These are phyloP conservation scores for Arthrobotrys entomopaga DNA, from an alignment of 2,329 filamentous ascomycete species.

Conservation along the genomic window DNA sequence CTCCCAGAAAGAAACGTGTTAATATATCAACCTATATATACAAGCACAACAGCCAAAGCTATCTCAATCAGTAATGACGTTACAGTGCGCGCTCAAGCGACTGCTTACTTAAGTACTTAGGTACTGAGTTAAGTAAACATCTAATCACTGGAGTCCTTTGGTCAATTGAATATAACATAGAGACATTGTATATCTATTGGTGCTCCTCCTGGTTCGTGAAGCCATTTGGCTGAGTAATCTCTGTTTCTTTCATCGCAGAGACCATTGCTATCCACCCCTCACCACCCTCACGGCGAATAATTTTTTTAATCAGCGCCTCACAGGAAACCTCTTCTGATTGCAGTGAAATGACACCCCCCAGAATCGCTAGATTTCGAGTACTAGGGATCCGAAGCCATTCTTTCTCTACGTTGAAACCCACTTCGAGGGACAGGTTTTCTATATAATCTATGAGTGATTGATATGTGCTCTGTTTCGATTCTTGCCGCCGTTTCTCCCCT, in stretches of 20 bases:
- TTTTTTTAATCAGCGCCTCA: constrained; percentile 26
- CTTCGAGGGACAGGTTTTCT: constrained; percentile 73
- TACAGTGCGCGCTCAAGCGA: too few species aligned
- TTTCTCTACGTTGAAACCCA: constrained; percentile 80
- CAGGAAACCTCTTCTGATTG: not conserved
- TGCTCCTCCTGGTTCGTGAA: not conserved
- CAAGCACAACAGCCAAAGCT: too few species aligned
- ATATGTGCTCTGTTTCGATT: constrained; percentile 68
- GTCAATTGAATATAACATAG: too few species aligned
- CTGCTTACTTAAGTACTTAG: too few species aligned
- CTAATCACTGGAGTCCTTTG: too few species aligned
- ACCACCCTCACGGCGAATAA: constrained; percentile 43
- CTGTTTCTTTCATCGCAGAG: constrained; percentile 16
- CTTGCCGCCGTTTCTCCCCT: constrained; percentile 26
- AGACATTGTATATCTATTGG: too few species aligned
- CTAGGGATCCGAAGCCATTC: constrained; percentile 92
- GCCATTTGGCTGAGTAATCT: not conserved
- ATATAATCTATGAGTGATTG: constrained; percentile 85
- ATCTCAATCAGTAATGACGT: too few species aligned
- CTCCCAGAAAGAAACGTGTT: too few species aligned
- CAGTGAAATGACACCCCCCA: constrained; percentile 69
- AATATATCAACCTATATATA: too few species aligned
- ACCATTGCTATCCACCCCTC: constrained; percentile 44
- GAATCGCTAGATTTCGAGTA: constrained; percentile 83
- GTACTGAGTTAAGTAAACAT: too few species aligned